Evolutionary conservation across 2,329 filamentous ascomycete genomes (phyloP).

Genomic region (Trichophyton simii): DNA sequence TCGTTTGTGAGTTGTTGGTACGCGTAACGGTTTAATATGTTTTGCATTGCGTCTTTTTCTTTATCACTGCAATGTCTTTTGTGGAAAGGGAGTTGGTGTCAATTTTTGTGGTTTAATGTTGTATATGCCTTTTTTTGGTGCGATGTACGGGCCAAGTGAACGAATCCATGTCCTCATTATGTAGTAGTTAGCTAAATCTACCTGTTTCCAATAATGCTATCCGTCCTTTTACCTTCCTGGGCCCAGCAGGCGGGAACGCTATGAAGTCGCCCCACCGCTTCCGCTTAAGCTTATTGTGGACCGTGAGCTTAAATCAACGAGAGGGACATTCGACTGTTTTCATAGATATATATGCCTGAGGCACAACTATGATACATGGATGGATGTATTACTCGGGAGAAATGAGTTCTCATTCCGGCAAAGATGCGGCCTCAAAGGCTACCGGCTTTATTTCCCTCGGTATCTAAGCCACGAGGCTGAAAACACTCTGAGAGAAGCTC

Average conservation of each 20-base stretch:
- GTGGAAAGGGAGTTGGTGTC: not conserved
- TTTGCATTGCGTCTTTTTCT: not conserved
- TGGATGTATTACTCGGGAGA: too few species aligned
- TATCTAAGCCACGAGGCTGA: too few species aligned
- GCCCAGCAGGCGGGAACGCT: not conserved
- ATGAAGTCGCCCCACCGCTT: not conserved
- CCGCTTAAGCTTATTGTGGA: not conserved
- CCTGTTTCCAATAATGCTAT: not conserved
- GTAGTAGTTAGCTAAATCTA: not conserved
- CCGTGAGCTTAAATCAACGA: not conserved
- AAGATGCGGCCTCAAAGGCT: too few species aligned
- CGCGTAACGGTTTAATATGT: not conserved
- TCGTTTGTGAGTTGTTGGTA: slow-evolving; percentile 4
- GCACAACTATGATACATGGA: not conserved
- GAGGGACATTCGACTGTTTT: not conserved
- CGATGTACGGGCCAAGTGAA: not conserved
- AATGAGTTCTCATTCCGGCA: too few species aligned
- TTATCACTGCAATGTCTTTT: not conserved
- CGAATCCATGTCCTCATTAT: not conserved
- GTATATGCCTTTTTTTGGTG: not conserved
- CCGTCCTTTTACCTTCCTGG: not conserved
- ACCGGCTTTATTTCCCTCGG: too few species aligned
- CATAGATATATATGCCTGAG: not conserved
- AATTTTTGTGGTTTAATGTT: not conserved
- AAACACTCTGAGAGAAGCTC: too few species aligned